Base-by-base conservation (phyloP, 2,329 filamentous ascomycete species). In the Alternaria sp. region DNA sequence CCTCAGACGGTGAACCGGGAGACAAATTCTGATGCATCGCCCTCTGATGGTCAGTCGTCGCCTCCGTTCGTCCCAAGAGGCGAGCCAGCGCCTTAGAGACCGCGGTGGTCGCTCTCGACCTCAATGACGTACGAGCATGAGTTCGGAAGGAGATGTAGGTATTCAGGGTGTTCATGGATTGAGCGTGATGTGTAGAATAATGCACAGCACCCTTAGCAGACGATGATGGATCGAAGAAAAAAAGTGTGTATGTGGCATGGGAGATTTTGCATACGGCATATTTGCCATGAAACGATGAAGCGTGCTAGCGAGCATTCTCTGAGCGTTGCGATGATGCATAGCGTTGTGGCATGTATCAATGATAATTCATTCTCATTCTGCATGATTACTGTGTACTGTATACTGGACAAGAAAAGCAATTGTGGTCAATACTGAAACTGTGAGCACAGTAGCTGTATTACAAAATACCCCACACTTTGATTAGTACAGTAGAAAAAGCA, bases 1-100 rank as follows among this genome's bases (percentile, higher is more conserved):
- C 53, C 67, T 17, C 51, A 61, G 36, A 43, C 49, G 21, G 17
- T 43, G 13, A 56, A 47, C 13, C n/a, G 13, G 21, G 52, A 51
- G 9, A 25, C 49, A 6, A 30, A n/a, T 6, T 28, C 59, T 5
- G 54, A 57, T 32, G 51, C 57, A 19, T 9, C 55, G 4, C 17
- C 36, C 17, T 49, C 8, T 51, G 44, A 63, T 4, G 36, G 26
- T 6, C 7, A 43, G 13, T 12, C 28, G 11, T 17, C 32, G 1
- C 43, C 44, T 6, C 11, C 52, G n/a, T n/a, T 40, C 21, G 30
- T 40, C 7, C 3, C 55, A 21, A n/a, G 10, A 23, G 46, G 11
- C 2, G 36, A 52, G 21, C 61, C 57, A 30, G 51, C 50, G 21
- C 40, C 61, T 9, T 63, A 36, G 50, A 12, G 12, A 10, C 21